These are phyloP conservation scores for Exobasidium rhododendri DNA, from an alignment of 1,284 basidiomycete genomes.

Conservation along the genomic window DNA sequence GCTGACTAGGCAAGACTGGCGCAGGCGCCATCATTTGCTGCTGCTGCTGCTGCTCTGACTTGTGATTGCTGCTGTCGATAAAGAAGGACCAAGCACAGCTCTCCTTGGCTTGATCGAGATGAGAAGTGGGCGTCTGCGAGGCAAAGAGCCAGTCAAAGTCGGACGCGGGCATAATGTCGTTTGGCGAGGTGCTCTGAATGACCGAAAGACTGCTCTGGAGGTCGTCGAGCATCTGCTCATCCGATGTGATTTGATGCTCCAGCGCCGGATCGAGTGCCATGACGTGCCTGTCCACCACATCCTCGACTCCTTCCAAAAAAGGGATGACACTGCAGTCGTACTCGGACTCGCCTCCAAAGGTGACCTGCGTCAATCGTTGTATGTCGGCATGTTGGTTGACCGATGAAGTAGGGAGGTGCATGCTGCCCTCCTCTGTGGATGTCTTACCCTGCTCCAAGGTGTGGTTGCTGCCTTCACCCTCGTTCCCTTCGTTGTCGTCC, in stretches of 20 bases:
- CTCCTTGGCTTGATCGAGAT: background rate
- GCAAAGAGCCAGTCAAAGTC: background rate
- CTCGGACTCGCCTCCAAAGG: too few species aligned
- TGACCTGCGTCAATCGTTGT: too few species aligned
- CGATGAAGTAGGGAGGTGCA: too few species aligned
- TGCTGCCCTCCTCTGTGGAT: too few species aligned
- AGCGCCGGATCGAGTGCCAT: background rate
- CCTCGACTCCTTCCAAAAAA: too few species aligned
- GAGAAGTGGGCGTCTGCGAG: background rate
- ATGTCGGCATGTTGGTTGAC: too few species aligned
- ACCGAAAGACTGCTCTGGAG: background rate
- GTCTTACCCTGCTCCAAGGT: too few species aligned
- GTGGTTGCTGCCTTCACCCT: too few species aligned
- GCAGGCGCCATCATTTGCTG: background rate
- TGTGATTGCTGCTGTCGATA: background rate
- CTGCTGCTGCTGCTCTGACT: background rate
- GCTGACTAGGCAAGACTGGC: background rate
- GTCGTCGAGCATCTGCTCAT: background rate
- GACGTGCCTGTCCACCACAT: too few species aligned
- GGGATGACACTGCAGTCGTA: too few species aligned
- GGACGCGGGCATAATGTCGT: background rate
- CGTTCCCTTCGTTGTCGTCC: too few species aligned
- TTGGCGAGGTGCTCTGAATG: background rate
- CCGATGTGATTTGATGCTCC: background rate
- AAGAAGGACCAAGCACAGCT: conserved; percentile 1